Evolutionary conservation across 23 red algal species (phyloP).

Genomic region (Gracilaria caudata): DNA sequence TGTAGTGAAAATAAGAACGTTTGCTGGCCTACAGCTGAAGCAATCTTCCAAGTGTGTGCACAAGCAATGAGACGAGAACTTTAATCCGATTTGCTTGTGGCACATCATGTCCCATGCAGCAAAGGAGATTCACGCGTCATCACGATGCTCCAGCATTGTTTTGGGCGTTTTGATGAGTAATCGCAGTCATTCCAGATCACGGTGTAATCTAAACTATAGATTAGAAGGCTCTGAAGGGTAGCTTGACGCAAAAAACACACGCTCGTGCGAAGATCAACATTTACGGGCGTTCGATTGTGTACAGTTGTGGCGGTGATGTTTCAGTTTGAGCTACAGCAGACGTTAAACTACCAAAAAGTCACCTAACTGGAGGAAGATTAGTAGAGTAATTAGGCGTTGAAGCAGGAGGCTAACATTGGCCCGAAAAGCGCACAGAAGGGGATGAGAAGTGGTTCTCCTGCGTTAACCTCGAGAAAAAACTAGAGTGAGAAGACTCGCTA

Average conservation of each 20-base stretch:
- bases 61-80: background rate
- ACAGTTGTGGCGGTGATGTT: background rate
- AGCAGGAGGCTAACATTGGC: background rate
- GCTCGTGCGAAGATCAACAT: background rate
- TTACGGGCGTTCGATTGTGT: background rate
- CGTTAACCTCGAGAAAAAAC: slow-evolving; percentile 36
- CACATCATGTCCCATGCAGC: background rate
- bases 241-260: background rate
- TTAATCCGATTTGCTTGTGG: background rate
- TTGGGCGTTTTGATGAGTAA: no score
- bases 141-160: no score
- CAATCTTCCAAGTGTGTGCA: background rate
- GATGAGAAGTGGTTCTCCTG: slow-evolving; percentile 23
- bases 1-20: background rate
- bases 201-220: no score
- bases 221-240: background rate
- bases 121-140: background rate
- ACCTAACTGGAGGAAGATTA: slow-evolving; percentile 22
- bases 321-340: slow-evolving; percentile 12
- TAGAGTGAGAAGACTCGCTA: slow-evolving; percentile 36
- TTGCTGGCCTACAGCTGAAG: background rate
- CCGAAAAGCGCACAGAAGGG: background rate
- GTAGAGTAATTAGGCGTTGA: slow-evolving; percentile 24
- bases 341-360: background rate
- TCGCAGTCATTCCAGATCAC: no score